These are phyloP conservation scores for Parasarocladium wereldwijsianum DNA, from an alignment of 2,329 filamentous ascomycete species.

Conservation along the genomic window DNA sequence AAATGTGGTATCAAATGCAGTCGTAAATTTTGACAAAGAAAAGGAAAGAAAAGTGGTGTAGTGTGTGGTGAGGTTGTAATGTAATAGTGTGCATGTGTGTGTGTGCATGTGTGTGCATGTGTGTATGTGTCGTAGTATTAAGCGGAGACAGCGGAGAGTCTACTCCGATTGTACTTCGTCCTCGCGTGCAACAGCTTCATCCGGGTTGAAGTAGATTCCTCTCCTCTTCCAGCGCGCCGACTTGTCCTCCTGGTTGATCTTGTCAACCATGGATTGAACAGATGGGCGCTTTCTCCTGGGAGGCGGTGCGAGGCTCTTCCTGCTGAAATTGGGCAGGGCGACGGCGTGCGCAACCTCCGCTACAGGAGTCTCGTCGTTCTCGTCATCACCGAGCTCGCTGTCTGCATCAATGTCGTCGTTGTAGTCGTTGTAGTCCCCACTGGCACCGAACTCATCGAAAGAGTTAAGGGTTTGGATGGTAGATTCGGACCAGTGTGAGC, in stretches of 20 bases:
- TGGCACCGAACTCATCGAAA: constrained; percentile 9
- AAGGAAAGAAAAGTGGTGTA: background rate
- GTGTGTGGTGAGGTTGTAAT: no score
- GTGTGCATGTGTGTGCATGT: background rate
- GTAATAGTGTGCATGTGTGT: background rate
- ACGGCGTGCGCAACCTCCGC: constrained; percentile 9
- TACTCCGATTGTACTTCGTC: background rate
- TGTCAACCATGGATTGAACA: constrained; percentile 19
- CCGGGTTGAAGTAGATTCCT: constrained; percentile 23
- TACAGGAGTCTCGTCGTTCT: constrained; percentile 9
- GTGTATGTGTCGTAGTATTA: background rate
- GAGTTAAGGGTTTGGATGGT: constrained; percentile 19
- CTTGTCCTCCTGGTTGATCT: constrained; percentile 26
- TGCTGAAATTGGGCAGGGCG: constrained; percentile 20
- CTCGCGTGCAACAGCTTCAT: constrained; percentile 10
- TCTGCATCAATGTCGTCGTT: constrained; percentile 11
- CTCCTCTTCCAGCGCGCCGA: constrained; percentile 28
- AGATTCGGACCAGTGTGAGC: constrained; percentile 27
- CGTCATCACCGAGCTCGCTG: constrained; percentile 2
- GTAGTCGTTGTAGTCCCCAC: constrained; percentile 7
- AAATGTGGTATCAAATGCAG: no score
- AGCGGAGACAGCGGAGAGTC: background rate
- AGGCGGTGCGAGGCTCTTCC: constrained; percentile 12
- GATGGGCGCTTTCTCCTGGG: constrained; percentile 18
- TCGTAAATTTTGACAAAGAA: background rate